Evolutionary conservation across 306 rosid species (phyloP).

Genomic region (barrel medic (Medicago truncatula)): MtrunA17r5.0-ANR NC_053042.1:40804001-40804500

Average conservation of each 20-base stretch:
- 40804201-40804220: no score
- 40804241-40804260: neutral
- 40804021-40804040: constrained; percentile 65
- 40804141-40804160: constrained; percentile 69
- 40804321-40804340: constrained; percentile 37
- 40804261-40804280: constrained; percentile 40
- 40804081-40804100: constrained; percentile 65
- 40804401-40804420: constrained; percentile 63
- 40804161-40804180: constrained; percentile 31
- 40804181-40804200: constrained; percentile 26
- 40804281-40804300: constrained; percentile 57
- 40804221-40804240: constrained; percentile 1
- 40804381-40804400: constrained; percentile 63
- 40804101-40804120: constrained; percentile 61
- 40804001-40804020: constrained; percentile 59
- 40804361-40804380: constrained; percentile 67
- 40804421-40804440: constrained; percentile 33
- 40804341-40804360: constrained; percentile 71
- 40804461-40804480: constrained; percentile 9
- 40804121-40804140: constrained; percentile 63
- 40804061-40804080: constrained; percentile 49
- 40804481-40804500: constrained; percentile 24
- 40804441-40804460: constrained; percentile 10
- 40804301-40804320: constrained; percentile 45
- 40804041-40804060: constrained; percentile 61